A percentile compares a stretch with the other conserved stretches of the same genome.
Evolutionary conservation across 768 basidiomycete species (phyloP).

Genomic region (Boletus subparvulus): DNA sequence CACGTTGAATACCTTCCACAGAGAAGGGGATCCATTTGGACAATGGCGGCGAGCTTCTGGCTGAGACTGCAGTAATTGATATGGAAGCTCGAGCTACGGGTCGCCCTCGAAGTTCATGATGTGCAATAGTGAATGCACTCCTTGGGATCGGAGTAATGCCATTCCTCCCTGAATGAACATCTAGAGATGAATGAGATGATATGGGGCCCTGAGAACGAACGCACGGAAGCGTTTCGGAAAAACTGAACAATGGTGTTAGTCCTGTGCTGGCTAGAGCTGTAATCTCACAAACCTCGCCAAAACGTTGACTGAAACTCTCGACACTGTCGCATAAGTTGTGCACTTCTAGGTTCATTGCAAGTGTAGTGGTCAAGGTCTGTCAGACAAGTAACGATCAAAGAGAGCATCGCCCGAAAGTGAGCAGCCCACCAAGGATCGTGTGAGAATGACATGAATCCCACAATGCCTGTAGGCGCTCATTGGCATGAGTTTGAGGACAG

Average conservation of each 20-base stretch:
- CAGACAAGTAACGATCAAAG: neutral
- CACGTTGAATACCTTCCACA: slow-evolving; percentile 3
- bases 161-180: slow-evolving; percentile 3
- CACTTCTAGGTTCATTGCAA: slow-evolving; percentile 22
- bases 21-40: slow-evolving; percentile 14
- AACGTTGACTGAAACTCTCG: neutral
- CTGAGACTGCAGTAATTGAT: slow-evolving; percentile 17
- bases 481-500: neutral
- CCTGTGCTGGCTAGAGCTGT: neutral
- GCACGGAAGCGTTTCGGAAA: slow-evolving; percentile 8
- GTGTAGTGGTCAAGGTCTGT: slow-evolving; percentile 28
- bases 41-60: slow-evolving; percentile 14
- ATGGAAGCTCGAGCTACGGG: slow-evolving; percentile 6
- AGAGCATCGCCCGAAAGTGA: neutral
- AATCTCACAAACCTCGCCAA: slow-evolving; percentile 13
- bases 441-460: slow-evolving; percentile 32
- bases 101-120: slow-evolving; percentile 12
- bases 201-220: neutral
- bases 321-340: neutral
- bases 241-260: slow-evolving; percentile 4
- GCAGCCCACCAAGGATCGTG: slow-evolving; percentile 26
- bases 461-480: slow-evolving; percentile 19
- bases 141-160: neutral
- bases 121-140: neutral
- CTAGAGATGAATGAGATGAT: neutral